Percentiles rank a stretch among this genome's conserved stretches.
phyloP scores from a whole-genome alignment of 371 early-diverging fungal species.

The Lichtheimia hyalospora region DNA sequence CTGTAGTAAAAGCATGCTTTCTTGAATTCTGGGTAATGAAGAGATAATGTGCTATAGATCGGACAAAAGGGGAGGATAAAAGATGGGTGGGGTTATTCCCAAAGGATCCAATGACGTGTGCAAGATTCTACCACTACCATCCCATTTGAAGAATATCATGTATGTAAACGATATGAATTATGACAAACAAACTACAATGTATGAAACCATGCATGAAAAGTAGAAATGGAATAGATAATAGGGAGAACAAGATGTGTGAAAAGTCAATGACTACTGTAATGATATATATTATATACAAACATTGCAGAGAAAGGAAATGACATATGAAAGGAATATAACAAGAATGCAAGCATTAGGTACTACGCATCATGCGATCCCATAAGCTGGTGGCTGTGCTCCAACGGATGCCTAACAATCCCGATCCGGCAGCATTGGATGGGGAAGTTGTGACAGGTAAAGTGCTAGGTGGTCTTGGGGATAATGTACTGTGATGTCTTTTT shows the following conservation, averaged over 20 bases:
- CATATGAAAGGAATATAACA: background rate
- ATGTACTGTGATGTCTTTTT: background rate
- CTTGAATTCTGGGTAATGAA: no score
- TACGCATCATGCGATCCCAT: conserved; percentile 10
- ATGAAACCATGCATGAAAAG: background rate
- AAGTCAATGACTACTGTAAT: background rate
- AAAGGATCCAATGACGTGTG: no score
- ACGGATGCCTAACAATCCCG: conserved; percentile 1
- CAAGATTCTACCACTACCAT: no score
- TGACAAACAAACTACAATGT: no score
- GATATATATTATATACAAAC: background rate
- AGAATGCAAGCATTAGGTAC: background rate
- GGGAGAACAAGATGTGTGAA: background rate
- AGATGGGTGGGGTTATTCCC: no score
- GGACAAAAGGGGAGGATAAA: no score
- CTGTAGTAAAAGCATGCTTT: no score
- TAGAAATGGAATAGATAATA: background rate
- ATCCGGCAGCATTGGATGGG: background rate
- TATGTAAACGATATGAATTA: no score
- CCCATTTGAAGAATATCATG: no score
- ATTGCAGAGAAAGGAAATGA: background rate
- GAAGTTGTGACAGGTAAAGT: background rate
- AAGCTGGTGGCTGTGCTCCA: conserved; percentile 1
- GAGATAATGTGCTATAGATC: no score
- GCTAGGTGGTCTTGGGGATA: conserved; percentile 3